Percentiles rank a stretch among this genome's conserved stretches.
phyloP scores from a whole-genome alignment of 2,329 filamentous ascomycete genomes.

The Stachybotrys chartarum region DNA sequence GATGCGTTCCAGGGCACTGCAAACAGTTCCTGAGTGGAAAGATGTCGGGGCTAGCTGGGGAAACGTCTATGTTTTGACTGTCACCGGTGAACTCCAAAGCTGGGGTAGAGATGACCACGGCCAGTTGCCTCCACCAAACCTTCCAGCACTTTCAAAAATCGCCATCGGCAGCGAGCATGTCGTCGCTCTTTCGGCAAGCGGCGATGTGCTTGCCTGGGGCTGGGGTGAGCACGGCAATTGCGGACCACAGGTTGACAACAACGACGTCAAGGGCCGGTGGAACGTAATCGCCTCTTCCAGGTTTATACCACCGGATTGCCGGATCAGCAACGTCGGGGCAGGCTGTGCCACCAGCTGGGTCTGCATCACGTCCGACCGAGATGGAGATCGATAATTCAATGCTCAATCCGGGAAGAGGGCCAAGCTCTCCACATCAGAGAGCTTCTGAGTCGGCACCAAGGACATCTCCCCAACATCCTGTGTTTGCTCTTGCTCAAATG shows the following conservation, averaged over 20 bases:
- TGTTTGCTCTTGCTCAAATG: slow-evolving; percentile 10
- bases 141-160: slow-evolving; percentile 56
- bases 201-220: slow-evolving; percentile 76
- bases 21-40: slow-evolving; percentile 48
- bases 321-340: slow-evolving; percentile 61
- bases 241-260: slow-evolving; percentile 57
- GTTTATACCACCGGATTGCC: slow-evolving; percentile 41
- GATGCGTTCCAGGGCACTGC: slow-evolving; percentile 51
- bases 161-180: slow-evolving; percentile 86
- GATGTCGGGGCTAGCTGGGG: slow-evolving; percentile 77
- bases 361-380: slow-evolving; percentile 28
- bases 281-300: slow-evolving; percentile 57
- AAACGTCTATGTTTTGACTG: slow-evolving; percentile 62
- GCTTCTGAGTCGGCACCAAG: slow-evolving; percentile 65
- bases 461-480: slow-evolving; percentile 21
- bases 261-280: slow-evolving; percentile 62
- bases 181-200: slow-evolving; percentile 59
- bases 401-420: slow-evolving; percentile 33
- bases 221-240: slow-evolving; percentile 99
- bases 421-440: slow-evolving; percentile 56
- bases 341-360: slow-evolving; percentile 90
- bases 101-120: slow-evolving; percentile 87
- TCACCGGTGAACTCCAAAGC: slow-evolving; percentile 52
- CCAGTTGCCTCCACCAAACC: slow-evolving; percentile 58
- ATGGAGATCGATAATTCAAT: background rate